Evolutionary conservation across 495 filamentous ascomycete species (phyloP).

Genomic region (Cudoniella acicularis): DNA sequence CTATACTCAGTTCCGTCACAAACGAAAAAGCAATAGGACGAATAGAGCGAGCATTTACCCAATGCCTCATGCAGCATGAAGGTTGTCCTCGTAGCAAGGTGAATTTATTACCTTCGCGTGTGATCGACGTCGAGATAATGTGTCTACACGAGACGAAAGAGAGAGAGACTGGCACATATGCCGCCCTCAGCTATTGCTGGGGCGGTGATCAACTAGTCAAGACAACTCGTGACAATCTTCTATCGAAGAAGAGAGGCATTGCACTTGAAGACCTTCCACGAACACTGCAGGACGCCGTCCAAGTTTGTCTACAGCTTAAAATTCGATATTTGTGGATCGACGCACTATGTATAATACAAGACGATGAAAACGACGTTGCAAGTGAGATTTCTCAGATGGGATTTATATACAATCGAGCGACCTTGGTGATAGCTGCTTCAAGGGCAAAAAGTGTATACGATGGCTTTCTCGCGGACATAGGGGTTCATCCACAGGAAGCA

Average conservation of each 20-base stretch:
- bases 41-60: conserved; percentile 4
- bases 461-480: conserved; percentile 2
- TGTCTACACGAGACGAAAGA: conserved; percentile 1
- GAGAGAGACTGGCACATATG: background rate
- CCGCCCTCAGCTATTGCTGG: conserved; percentile 24
- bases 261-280: conserved; percentile 17
- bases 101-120: conserved; percentile 2
- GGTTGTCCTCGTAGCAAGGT: background rate
- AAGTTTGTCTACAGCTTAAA: conserved; percentile 16
- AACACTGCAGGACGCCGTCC: conserved; percentile 27
- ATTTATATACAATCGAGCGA: background rate
- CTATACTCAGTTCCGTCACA: background rate
- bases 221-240: conserved; percentile 10
- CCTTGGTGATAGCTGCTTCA: conserved; percentile 26
- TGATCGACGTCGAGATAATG: conserved; percentile 7
- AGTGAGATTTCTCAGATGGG: conserved; percentile 5
- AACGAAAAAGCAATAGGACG: background rate
- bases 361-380: background rate
- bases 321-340: conserved; percentile 37
- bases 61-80: conserved; percentile 2
- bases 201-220: conserved; percentile 16
- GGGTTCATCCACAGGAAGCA: background rate
- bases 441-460: conserved; percentile 1
- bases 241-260: conserved; percentile 2
- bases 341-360: conserved; percentile 28